Evolutionary conservation across 768 basidiomycete species (phyloP).

Genomic region (Megacollybia marginata): DNA sequence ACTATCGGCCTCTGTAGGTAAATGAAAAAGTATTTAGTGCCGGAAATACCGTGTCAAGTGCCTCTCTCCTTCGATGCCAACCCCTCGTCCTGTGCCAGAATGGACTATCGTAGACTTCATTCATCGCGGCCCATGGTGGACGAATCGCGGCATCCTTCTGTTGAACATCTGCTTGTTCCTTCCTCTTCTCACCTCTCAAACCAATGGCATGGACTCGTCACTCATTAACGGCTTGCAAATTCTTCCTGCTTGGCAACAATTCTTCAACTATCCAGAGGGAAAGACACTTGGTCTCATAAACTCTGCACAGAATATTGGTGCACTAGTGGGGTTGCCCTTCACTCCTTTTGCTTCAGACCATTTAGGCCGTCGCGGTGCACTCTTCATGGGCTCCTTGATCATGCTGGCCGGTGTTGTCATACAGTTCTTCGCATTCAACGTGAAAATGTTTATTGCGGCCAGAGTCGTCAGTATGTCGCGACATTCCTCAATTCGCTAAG

Average conservation of each 20-base stretch:
- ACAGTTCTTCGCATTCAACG: constrained; percentile 39
- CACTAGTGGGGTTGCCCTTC: constrained; percentile 48
- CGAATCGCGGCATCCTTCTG: constrained; percentile 39
- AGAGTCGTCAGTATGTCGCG: constrained; percentile 41
- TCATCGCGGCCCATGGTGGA: constrained; percentile 20
- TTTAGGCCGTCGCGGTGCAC: constrained; percentile 50
- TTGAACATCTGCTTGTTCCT: constrained; percentile 52
- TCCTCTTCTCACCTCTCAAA: constrained; percentile 56
- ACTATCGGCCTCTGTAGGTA: no score
- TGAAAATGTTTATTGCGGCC: constrained; percentile 49
- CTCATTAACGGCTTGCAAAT: constrained; percentile 63
- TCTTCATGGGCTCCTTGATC: constrained; percentile 54
- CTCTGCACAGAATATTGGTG: constrained; percentile 56
- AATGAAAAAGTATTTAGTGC: no score
- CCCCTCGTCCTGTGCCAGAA: constrained; percentile 28
- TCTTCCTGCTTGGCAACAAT: constrained; percentile 53
- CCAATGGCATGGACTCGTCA: constrained; percentile 67
- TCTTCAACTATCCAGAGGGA: constrained; percentile 46
- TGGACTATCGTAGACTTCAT: constrained; percentile 56
- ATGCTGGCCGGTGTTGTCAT: constrained; percentile 59
- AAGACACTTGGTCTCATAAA: constrained; percentile 52
- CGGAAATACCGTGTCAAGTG: no score
- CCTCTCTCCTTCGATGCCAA: constrained; percentile 7
- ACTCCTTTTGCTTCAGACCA: constrained; percentile 54
- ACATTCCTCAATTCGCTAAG: neutral